Percentiles rank a stretch among this genome's conserved stretches.
phyloP scores from a whole-genome alignment of 148 eudicot species.

The Vaccinium vitisidaea region DNA sequence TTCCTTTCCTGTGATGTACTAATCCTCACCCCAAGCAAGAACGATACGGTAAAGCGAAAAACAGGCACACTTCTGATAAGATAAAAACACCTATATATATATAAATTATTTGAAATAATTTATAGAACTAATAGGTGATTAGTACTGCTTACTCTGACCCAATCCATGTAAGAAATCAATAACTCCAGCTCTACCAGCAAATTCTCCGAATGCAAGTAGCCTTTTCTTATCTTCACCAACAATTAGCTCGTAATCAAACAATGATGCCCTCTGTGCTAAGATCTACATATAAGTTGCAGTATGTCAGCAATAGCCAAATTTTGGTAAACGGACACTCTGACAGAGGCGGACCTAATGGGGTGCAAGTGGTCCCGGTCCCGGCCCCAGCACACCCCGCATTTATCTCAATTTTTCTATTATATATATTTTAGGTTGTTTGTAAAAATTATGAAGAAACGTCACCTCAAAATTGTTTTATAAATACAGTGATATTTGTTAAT shows the following conservation, averaged over 20 bases:
- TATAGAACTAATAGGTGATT: background rate
- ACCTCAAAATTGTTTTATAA: no score
- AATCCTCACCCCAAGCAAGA: no score
- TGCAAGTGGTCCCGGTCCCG: no score
- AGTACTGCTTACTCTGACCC: constrained; percentile 68
- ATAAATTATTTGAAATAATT: background rate
- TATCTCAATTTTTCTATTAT: no score
- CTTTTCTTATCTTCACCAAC: constrained; percentile 81
- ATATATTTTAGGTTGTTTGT: no score
- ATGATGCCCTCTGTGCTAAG: constrained; percentile 67
- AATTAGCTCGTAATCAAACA: constrained; percentile 96
- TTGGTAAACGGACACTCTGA: background rate
- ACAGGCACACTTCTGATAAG: background rate
- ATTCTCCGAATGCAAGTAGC: constrained; percentile 85
- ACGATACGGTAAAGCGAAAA: no score
- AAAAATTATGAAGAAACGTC: no score
- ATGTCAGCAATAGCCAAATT: constrained; percentile 8
- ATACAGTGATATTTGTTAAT: no score
- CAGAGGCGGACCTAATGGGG: background rate
- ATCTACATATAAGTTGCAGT: constrained; percentile 41
- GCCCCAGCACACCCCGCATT: no score
- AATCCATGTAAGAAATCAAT: constrained; percentile 82
- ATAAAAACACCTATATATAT: background rate
- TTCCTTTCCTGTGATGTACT: no score
- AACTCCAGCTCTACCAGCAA: constrained; percentile 97